Base-by-base conservation (phyloP, 345 rosid genomes). In the Firmiana major region DNA sequence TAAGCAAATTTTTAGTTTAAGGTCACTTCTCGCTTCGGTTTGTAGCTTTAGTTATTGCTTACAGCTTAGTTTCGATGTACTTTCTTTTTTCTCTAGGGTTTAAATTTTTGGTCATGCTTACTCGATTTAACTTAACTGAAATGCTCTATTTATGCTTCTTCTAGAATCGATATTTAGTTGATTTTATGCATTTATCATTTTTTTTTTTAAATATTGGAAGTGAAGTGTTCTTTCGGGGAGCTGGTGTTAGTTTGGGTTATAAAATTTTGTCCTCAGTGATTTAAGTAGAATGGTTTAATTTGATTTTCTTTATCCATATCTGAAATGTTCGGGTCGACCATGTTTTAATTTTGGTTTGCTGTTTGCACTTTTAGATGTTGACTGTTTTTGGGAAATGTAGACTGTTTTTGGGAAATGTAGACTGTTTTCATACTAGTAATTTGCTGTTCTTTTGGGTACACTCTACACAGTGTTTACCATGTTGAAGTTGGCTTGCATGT, bases 141-240 rank as follows among this genome's bases (percentile, higher is more conserved):
- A 67, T 76, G 67, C 21, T 54, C 17, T 34, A 58, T 26, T 64
- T 65, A 68, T 45, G 49, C 38, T 73, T 58, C 1, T 51, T 66
- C 16, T 43, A 70, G 31, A 63, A 64, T 75, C 48, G 26, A 8
- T 58, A 46, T 71, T 73, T 76, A 63, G 63, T 66, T 43, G 62
- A 34, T 76, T 70, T 77, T 17, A 31, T 73, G 31, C 24, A 55
- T 24, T 60, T 77, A 54, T 51, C 15, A 63, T 46, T 38, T 75
- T 21, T 58, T 57, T 5, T 42, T 36, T 48, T 42, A 43, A 24
- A 68, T 4, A 31, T 40, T 4, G 22, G 1, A 9, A 38, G 69
- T 65, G 0, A 12, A 28, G n/a, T 6, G 31, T 42, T 66, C 9
- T 66, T 66, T 42, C 42, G 9, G 31, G 71, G 71, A 42, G 17